Conservation (phyloP, 2,329 filamentous ascomycete genomes). For the Dothiorella sarmentorum region DNA sequence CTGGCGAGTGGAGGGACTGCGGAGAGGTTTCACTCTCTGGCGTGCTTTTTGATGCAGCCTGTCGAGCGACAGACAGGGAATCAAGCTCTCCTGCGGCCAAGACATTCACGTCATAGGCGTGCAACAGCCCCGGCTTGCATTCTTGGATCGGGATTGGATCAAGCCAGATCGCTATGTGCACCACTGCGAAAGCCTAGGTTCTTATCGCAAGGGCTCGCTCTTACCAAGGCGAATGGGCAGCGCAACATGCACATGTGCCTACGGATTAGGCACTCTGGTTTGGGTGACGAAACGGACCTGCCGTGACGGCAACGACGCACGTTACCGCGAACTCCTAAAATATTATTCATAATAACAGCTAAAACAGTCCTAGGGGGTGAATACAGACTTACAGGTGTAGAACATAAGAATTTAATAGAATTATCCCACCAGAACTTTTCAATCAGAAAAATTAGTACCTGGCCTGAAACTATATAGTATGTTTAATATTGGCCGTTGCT, state of each 20-base stretch:
- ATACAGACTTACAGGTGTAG: no score
- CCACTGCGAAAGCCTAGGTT: not conserved
- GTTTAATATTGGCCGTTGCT: no score
- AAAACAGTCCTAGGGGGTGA: no score
- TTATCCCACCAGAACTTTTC: no score
- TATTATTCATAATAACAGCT: no score
- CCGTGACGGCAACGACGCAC: not conserved
- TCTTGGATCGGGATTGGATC: not conserved
- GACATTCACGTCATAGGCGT: constrained; percentile 15
- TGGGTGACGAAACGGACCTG: not conserved
- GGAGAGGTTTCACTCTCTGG: not conserved
- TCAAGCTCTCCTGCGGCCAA: constrained; percentile 17
- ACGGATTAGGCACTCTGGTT: not conserved
- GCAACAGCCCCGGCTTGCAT: not conserved
- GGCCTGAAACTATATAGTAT: no score
- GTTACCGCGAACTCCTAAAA: no score
- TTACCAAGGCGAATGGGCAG: not conserved
- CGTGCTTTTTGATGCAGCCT: not conserved
- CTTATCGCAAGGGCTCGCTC: not conserved
- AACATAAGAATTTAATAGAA: no score
- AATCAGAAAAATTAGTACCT: no score
- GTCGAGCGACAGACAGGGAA: constrained; percentile 11
- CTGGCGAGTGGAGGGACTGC: not conserved
- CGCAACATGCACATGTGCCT: not conserved
- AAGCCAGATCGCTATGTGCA: constrained; percentile 10